phyloP scores from a whole-genome alignment of 169 alveolate genomes.

The Plasmodium gallinaceum region DNA sequence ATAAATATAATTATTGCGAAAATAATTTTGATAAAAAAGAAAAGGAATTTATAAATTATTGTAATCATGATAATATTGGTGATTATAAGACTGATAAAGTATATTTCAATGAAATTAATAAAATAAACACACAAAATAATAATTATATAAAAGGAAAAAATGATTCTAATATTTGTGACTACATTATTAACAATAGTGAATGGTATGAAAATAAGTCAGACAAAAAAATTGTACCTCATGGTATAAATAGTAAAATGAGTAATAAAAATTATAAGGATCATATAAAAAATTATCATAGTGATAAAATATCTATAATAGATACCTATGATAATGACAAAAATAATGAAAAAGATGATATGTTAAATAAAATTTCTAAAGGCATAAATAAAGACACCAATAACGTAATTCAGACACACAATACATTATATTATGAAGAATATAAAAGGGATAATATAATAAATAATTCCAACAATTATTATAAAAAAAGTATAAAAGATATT shows the following conservation, averaged over 20 bases:
- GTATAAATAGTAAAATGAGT: no score
- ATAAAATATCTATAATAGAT: background rate
- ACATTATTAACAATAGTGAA: constrained; percentile 1
- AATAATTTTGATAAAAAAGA: no score
- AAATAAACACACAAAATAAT: background rate
- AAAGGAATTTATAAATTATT: background rate
- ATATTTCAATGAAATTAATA: no score
- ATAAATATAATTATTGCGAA: no score
- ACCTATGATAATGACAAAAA: no score
- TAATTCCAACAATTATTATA: background rate
- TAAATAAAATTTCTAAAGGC: no score
- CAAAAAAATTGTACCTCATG: background rate
- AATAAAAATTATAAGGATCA: background rate
- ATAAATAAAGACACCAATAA: no score
- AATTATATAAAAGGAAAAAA: constrained; percentile 4
- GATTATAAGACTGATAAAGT: no score
- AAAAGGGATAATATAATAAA: background rate
- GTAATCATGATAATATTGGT: no score
- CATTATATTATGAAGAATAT: background rate
- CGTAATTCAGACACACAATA: no score
- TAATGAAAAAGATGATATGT: no score
- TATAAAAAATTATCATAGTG: background rate
- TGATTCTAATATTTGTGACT: background rate
- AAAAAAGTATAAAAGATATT: no score
- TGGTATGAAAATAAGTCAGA: background rate